These are phyloP conservation scores for Entomortierella parvispora DNA, from an alignment of 192 early-diverging fungal genomes.

Conservation along the genomic window DNA sequence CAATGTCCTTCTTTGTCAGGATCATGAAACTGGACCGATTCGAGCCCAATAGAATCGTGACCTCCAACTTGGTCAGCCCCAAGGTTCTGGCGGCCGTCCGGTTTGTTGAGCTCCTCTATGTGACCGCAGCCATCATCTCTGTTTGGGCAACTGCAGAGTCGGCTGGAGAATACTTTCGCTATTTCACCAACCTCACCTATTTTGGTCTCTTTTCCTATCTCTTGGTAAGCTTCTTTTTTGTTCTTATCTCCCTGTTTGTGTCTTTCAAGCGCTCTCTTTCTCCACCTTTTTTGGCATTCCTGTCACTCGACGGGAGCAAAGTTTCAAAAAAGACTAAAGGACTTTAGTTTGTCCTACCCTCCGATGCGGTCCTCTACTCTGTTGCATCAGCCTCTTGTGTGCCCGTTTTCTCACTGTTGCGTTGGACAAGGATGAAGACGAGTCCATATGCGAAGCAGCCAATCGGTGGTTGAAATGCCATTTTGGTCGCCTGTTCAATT, in stretches of 20 bases:
- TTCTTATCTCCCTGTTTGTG: neutral
- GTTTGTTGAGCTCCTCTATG: constrained; percentile 26
- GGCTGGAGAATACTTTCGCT: constrained; percentile 21
- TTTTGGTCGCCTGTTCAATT: no score
- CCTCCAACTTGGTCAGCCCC: constrained; percentile 47
- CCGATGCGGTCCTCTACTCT: no score
- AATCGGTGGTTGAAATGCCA: no score
- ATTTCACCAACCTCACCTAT: constrained; percentile 45
- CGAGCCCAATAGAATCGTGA: constrained; percentile 53
- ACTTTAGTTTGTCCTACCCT: no score
- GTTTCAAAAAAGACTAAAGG: no score
- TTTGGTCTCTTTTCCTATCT: constrained; percentile 45
- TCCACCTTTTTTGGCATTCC: neutral
- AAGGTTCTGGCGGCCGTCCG: constrained; percentile 28
- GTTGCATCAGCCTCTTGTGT: no score
- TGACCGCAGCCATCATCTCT: constrained; percentile 18
- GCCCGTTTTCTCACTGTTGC: no score
- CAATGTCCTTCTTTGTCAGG: constrained; percentile 11
- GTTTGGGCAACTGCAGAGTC: constrained; percentile 6
- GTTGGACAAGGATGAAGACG: no score
- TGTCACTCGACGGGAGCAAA: neutral
- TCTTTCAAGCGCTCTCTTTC: neutral
- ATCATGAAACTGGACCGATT: constrained; percentile 32
- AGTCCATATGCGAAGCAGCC: no score
- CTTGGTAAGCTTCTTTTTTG: constrained; percentile 15